Conservation (phyloP, 495 filamentous ascomycete species). For the Parathielavia appendiculata region DNA sequence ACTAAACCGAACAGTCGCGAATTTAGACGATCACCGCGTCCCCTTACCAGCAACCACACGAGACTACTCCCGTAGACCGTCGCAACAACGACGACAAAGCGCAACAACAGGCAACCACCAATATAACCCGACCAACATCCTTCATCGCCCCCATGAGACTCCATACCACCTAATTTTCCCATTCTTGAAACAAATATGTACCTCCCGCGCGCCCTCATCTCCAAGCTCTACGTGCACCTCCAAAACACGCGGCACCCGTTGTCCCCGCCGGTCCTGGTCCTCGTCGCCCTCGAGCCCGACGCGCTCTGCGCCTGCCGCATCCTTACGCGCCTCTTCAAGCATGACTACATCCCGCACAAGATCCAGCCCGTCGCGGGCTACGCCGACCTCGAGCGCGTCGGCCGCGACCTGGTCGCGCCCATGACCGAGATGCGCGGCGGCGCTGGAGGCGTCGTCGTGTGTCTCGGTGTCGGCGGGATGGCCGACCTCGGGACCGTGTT, state of each 20-base stretch:
- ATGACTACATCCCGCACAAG: conserved; percentile 97
- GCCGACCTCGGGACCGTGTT: conserved; percentile 76
- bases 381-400: conserved; percentile 75
- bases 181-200: conserved; percentile 57
- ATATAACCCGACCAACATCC: not conserved
- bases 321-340: conserved; percentile 80
- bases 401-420: conserved; percentile 67
- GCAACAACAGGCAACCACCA: not conserved
- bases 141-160: not conserved
- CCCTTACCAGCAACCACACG: not conserved
- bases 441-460: conserved; percentile 79
- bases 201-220: conserved; percentile 83
- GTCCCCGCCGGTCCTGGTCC: conserved; percentile 84
- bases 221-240: conserved; percentile 84
- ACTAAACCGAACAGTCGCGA: no score
- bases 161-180: not conserved
- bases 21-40: no score
- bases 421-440: conserved; percentile 80
- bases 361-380: conserved; percentile 92
- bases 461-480: conserved; percentile 85
- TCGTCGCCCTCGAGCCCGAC: conserved; percentile 91
- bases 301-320: conserved; percentile 94
- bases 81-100: not conserved
- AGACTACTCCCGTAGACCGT: not conserved
- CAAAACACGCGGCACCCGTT: conserved; percentile 73